phyloP scores from a whole-genome alignment of 805 yeast species.

The Myxozyma kluyveri region DNA sequence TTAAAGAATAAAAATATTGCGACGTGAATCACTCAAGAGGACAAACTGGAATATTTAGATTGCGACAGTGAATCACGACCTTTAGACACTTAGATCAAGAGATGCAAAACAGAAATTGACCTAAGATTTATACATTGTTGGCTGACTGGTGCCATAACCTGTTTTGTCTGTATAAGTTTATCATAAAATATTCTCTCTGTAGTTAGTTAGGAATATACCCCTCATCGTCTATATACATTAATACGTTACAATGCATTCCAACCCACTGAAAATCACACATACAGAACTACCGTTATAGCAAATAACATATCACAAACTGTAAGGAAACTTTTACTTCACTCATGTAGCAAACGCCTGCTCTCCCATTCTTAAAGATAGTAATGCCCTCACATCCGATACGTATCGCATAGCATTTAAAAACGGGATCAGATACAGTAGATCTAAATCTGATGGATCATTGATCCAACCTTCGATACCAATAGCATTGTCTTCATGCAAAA shows the following conservation, averaged over 20 bases:
- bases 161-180: too few relatives aligned
- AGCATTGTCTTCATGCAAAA: conserved; percentile 81
- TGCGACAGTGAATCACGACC: not conserved
- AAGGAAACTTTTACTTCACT: not conserved
- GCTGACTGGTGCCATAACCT: too few relatives aligned
- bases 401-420: conserved; percentile 70
- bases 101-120: too few relatives aligned
- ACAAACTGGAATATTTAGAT: not conserved
- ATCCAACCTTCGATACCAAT: conserved; percentile 97
- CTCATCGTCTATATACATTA: too few relatives aligned
- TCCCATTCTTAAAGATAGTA: conserved; percentile 54
- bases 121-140: too few relatives aligned
- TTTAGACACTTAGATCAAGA: conserved; percentile 1
- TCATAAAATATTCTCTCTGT: too few relatives aligned
- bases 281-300: not conserved
- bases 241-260: not conserved
- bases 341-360: conserved; percentile 21
- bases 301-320: not conserved
- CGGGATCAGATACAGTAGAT: conserved; percentile 77
- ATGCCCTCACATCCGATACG: conserved; percentile 78
- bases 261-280: not conserved
- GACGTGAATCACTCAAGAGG: not conserved
- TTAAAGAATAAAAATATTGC: too few relatives aligned
- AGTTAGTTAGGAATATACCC: too few relatives aligned
- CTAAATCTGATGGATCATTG: conserved; percentile 88